phyloP scores from a whole-genome alignment of 1,139 yeast genomes.

The Taphrina betulina region DNA sequence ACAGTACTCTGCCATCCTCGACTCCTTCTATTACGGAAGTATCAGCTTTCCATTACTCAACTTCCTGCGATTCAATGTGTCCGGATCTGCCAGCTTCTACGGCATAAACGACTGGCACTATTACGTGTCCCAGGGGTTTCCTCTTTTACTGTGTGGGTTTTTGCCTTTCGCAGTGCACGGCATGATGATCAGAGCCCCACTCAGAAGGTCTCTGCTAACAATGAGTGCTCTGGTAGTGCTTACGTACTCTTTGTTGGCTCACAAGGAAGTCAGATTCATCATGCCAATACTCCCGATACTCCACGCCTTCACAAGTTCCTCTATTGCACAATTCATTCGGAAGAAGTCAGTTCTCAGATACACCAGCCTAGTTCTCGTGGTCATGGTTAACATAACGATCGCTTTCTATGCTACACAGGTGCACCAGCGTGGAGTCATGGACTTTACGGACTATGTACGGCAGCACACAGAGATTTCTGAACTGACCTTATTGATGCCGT shows the following conservation, averaged over 20 bases:
- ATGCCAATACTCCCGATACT: constrained; percentile 80
- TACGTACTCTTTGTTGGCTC: constrained; percentile 65
- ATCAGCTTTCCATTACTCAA: constrained; percentile 63
- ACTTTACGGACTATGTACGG: constrained; percentile 58
- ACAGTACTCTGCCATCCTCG: constrained; percentile 58
- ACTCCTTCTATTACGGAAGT: constrained; percentile 60
- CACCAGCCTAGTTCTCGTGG: constrained; percentile 17
- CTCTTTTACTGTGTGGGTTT: constrained; percentile 65
- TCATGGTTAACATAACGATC: constrained; percentile 48
- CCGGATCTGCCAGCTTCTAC: constrained; percentile 74
- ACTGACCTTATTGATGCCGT: constrained; percentile 84
- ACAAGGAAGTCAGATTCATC: constrained; percentile 90
- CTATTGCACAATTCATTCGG: constrained; percentile 32
- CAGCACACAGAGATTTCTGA: constrained; percentile 47
- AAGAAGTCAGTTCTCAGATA: background rate
- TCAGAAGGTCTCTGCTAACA: constrained; percentile 41
- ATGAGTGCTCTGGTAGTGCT: constrained; percentile 50
- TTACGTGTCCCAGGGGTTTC: constrained; percentile 77
- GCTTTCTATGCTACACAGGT: constrained; percentile 58
- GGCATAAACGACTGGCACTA: constrained; percentile 86
- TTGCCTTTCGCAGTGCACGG: constrained; percentile 61
- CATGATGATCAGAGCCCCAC: constrained; percentile 35
- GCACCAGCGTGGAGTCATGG: constrained; percentile 85
- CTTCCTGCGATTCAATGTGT: constrained; percentile 73
- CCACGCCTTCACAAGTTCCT: constrained; percentile 47